phyloP scores from a whole-genome alignment of 805 yeast genomes.

The Suhomyces sp. region DNA sequence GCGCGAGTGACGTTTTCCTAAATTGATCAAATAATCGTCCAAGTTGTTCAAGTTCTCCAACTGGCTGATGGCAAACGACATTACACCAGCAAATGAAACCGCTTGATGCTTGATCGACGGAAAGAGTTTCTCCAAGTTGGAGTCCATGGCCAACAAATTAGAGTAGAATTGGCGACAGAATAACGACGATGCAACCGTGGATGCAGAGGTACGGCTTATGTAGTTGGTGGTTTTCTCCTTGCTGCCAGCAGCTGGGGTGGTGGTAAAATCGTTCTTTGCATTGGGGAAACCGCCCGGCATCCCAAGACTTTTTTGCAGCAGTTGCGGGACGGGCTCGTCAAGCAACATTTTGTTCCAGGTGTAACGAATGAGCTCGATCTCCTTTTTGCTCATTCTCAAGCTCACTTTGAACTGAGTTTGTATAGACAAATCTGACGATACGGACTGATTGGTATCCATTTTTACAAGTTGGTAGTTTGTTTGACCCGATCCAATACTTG shows the following conservation, averaged over 20 bases:
- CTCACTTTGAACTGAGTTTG: constrained; percentile 16
- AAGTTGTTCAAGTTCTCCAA: constrained; percentile 57
- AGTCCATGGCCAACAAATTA: constrained; percentile 60
- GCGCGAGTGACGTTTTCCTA: constrained; percentile 75
- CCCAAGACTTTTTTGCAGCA: constrained; percentile 11
- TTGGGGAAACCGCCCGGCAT: constrained; percentile 40
- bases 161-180: constrained; percentile 77
- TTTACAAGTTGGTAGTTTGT: constrained; percentile 17
- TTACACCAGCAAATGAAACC: constrained; percentile 72
- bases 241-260: constrained; percentile 4
- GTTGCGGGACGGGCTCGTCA: constrained; percentile 29
- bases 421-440: constrained; percentile 12
- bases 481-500: constrained; percentile 5
- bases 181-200: constrained; percentile 42
- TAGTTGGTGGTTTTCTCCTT: constrained; percentile 11
- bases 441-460: constrained; percentile 14
- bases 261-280: background rate
- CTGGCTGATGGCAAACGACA: constrained; percentile 63
- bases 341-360: constrained; percentile 45
- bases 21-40: constrained; percentile 56
- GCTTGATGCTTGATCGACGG: constrained; percentile 81
- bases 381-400: constrained; percentile 25
- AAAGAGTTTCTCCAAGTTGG: constrained; percentile 59
- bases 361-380: constrained; percentile 44
- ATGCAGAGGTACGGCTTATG: constrained; percentile 12